These are phyloP conservation scores for Terana coerulea DNA, from an alignment of 768 basidiomycete genomes.

Conservation along the genomic window DNA sequence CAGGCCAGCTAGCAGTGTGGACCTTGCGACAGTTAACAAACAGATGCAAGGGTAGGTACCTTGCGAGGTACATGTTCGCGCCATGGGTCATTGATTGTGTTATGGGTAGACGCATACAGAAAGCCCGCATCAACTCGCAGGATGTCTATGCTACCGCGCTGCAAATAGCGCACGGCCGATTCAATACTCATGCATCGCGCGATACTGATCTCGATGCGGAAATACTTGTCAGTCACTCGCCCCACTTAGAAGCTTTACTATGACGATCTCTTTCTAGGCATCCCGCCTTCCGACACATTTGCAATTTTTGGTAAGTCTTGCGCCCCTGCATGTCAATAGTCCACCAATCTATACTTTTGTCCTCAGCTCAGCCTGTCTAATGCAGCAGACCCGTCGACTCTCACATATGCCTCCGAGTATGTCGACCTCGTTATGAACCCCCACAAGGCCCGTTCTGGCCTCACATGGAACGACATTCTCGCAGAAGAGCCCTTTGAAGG, in stretches of 20 bases:
- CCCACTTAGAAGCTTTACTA: constrained; percentile 9
- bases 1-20: constrained; percentile 55
- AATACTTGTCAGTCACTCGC: constrained; percentile 46
- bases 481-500: constrained; percentile 83
- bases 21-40: constrained; percentile 51
- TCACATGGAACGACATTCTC: constrained; percentile 80
- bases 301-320: constrained; percentile 57
- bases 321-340: not conserved
- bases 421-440: constrained; percentile 47
- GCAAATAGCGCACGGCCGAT: constrained; percentile 43
- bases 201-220: constrained; percentile 58
- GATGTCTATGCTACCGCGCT: constrained; percentile 61
- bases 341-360: not conserved
- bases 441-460: constrained; percentile 28
- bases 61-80: constrained; percentile 2
- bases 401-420: constrained; percentile 50
- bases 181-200: constrained; percentile 48
- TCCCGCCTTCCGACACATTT: constrained; percentile 68
- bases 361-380: constrained; percentile 53
- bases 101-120: constrained; percentile 39
- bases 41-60: constrained; percentile 50
- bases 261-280: constrained; percentile 30
- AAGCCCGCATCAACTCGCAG: constrained; percentile 65
- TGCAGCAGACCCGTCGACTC: constrained; percentile 46
- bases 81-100: too few relatives aligned